Base-by-base conservation (phyloP, 1,284 basidiomycete species). In the Exobasidium rhododendri region DNA sequence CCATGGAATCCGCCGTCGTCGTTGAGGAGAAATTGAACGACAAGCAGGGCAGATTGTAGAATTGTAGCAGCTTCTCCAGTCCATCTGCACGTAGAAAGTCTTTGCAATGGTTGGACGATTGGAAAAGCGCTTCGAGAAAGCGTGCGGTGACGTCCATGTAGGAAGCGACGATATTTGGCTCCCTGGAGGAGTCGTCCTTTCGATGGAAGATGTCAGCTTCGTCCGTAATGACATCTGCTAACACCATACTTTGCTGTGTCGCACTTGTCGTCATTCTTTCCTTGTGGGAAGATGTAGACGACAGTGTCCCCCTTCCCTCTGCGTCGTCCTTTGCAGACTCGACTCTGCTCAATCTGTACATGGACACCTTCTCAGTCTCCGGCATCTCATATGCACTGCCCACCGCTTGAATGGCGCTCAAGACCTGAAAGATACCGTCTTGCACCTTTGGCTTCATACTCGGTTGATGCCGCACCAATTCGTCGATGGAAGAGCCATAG, bases 381-480 rank as follows among this genome's bases (percentile, higher is more conserved):
- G 72, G 67, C 2, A 61, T 63, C 49, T 43, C 35, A 50, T 62
- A 91, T 3, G 81, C 78, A 56, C 84, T 84, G 17, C 90, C 92
- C 1, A 90, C 81, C 56, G 86, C 85, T 75, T 90, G 87, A 35
- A 96, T 88, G 75, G 85, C 85, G 60, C 84, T 82, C 68, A 97
- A 82, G 1, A 88, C 86, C 0, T 84, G 82, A 57, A 88, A 86
- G 61, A 93, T 82, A 0, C 89, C 85, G 20, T 89, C 86, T 69
- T 96, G 88, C 2, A 97, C 88, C 40, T 87, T 80, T 4, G 85
- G 81, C 79, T 94, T 94, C 59, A 98, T 83, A 0, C 86, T 84
- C 1, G 96, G 96, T 79, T 99, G 96, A 78, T 99, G 96, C 4
- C 96, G 87, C 63, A 96, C 89, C 59, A 99, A 88, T 79, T 99